Evolutionary conservation across 1,139 yeast genomes (phyloP).

Genomic region (Scheffersomyces illinoinensis): DNA sequence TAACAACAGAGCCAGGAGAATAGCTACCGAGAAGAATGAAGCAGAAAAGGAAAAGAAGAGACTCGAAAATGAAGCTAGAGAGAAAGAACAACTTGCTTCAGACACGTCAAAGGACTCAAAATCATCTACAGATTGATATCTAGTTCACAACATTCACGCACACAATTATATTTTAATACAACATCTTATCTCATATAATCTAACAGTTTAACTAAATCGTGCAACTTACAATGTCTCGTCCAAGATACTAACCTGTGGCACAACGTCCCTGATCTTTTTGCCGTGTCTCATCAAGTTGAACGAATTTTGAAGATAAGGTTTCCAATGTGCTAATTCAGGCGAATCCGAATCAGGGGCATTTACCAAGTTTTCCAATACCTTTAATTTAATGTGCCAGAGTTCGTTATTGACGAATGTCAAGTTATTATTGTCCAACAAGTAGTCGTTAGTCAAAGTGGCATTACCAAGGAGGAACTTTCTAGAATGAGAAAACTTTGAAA

Average conservation of each 20-base stretch:
- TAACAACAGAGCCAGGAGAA: constrained; percentile 5
- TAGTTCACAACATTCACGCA: neutral
- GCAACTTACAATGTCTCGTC: constrained; percentile 21
- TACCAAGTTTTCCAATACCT: constrained; percentile 27
- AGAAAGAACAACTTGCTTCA: neutral
- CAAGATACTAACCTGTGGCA: constrained; percentile 30
- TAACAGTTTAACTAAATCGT: no score
- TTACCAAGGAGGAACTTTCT: constrained; percentile 23
- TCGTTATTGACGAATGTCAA: constrained; percentile 19
- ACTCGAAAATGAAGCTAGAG: neutral
- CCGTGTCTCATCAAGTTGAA: constrained; percentile 34
- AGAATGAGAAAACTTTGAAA: constrained; percentile 26
- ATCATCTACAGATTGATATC: neutral
- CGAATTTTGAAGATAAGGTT: constrained; percentile 18
- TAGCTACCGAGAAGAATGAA: constrained; percentile 4
- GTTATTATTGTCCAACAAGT: constrained; percentile 13
- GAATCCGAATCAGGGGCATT: constrained; percentile 12
- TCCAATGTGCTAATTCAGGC: constrained; percentile 26
- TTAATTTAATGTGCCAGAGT: constrained; percentile 28
- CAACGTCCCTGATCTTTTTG: constrained; percentile 20
- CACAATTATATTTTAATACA: neutral
- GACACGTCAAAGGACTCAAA: neutral
- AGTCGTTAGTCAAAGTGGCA: constrained; percentile 9
- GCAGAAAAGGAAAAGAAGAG: constrained; percentile 3
- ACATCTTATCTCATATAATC: neutral